phyloP scores from a whole-genome alignment of 495 filamentous ascomycete species.

The Penicillium malachiteum region DNA sequence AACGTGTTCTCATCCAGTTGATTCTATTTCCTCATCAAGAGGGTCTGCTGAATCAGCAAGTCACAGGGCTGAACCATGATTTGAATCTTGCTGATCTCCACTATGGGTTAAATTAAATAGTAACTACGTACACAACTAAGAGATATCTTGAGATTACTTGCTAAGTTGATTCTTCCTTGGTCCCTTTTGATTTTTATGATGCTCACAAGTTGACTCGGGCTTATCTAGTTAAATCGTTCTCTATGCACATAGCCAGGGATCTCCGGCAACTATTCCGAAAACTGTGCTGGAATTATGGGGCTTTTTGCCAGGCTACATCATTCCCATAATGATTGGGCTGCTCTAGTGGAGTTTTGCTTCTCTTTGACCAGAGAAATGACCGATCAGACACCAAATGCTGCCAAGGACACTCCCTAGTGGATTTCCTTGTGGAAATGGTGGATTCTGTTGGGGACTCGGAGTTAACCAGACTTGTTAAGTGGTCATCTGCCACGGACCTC shows the following conservation, averaged over 20 bases:
- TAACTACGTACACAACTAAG: no score
- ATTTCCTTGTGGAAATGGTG: not conserved
- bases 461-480: not conserved
- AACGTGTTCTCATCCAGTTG: conserved; percentile 42
- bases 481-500: not conserved
- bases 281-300: conserved; percentile 21
- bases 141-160: no score
- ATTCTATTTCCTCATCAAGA: conserved; percentile 15
- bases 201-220: no score
- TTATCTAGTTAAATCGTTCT: no score
- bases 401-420: not conserved
- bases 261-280: conserved; percentile 12
- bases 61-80: conserved; percentile 24
- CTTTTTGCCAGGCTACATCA: conserved; percentile 26
- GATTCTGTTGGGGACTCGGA: not conserved
- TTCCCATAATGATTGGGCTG: conserved; percentile 21
- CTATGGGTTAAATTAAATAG: not conserved
- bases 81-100: not conserved
- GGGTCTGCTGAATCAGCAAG: conserved; percentile 21
- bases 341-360: conserved; percentile 16
- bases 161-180: not conserved
- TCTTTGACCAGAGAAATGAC: conserved; percentile 12
- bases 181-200: not conserved
- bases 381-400: conserved; percentile 8
- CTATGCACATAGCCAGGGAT: not conserved